Percentiles rank a stretch among this genome's conserved stretches.
Evolutionary conservation across 768 basidiomycete species (phyloP).

Genomic region (Suillus decipiens): DNA sequence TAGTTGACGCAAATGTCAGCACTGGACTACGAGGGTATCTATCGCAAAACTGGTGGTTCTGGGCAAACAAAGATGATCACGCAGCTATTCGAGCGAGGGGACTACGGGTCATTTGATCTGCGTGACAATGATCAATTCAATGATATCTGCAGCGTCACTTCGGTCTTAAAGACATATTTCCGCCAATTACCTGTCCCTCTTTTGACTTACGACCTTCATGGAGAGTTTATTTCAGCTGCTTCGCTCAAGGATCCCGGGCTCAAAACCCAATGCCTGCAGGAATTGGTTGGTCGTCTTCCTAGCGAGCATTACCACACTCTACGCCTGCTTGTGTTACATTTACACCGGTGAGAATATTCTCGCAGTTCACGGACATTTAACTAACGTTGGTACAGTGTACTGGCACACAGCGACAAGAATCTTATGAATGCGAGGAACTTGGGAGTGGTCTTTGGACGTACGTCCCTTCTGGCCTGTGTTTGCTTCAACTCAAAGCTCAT

Average conservation of each 20-base stretch:
- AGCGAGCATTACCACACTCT: conserved; percentile 87
- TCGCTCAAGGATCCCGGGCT: conserved; percentile 61
- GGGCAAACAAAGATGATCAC: conserved; percentile 92
- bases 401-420: conserved; percentile 69
- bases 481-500: conserved; percentile 2
- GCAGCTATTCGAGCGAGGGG: conserved; percentile 90
- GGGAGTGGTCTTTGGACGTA: conserved; percentile 98
- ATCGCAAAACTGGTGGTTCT: conserved; percentile 95
- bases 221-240: conserved; percentile 81
- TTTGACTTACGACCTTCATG: conserved; percentile 88
- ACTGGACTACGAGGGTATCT: conserved; percentile 96
- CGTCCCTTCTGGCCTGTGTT: conserved; percentile 31
- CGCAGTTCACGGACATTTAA: neutral
- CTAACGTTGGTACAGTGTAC: conserved; percentile 43
- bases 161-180: conserved; percentile 96
- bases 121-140: conserved; percentile 88
- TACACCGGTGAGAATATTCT: conserved; percentile 64
- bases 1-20: conserved; percentile 44
- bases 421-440: conserved; percentile 94
- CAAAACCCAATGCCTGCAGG: conserved; percentile 62
- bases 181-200: conserved; percentile 89
- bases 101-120: conserved; percentile 88
- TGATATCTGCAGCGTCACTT: conserved; percentile 96
- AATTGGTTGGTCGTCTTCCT: conserved; percentile 77
- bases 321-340: conserved; percentile 79